Base-by-base conservation (phyloP, 2,329 filamentous ascomycete species). In the Colletotrichum phormii region DNA sequence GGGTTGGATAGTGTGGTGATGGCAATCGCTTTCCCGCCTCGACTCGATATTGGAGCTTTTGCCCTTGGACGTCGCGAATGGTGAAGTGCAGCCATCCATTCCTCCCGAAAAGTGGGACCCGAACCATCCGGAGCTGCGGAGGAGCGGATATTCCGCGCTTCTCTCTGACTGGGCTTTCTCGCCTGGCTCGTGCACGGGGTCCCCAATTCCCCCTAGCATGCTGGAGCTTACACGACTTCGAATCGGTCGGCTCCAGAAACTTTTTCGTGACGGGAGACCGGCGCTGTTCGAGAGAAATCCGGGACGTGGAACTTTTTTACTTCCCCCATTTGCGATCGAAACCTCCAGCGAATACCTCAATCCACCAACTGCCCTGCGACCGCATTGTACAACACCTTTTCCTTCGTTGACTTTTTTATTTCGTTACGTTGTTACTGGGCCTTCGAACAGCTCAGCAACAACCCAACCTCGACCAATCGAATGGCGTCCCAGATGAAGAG, bases 401-500 rank as follows among this genome's bases (percentile, higher is more conserved):
- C 53, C 22, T 66, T 64, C 54, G 62, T 33, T 22, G 37, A 15
- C 6, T 49, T 62, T 54, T 61, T 55, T 31, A 18, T 29, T 22
- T 55, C n/a, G 11, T 29, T 42, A 42, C 15, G 37, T 53, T 33
- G 31, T 57, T 51, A 49, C 31, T 53, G 8, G 42, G 15, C 57
- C 18, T 24, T 33, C 26, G n/a, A 42, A 42, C 58, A 49, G 59
- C 18, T 24, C 46, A 24, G 58, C 46, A 51, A 46, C 46, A 33
- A 67, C 75, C 33, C 37, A 49, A 49, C 8, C 42, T 49, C 18
- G 15, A n/a, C 51, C 69, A 18, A 18, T 29, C 11, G 24, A 35
- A 55, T 11, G n/a, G 13, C 42, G 24, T 49, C 51, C 70, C 71
- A 77, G 74, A 85, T 85, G 84, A 85, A 83, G 82, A 81, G 83